Conservation (phyloP, 2,329 filamentous ascomycete species). For the Huntiella savannae region DNA sequence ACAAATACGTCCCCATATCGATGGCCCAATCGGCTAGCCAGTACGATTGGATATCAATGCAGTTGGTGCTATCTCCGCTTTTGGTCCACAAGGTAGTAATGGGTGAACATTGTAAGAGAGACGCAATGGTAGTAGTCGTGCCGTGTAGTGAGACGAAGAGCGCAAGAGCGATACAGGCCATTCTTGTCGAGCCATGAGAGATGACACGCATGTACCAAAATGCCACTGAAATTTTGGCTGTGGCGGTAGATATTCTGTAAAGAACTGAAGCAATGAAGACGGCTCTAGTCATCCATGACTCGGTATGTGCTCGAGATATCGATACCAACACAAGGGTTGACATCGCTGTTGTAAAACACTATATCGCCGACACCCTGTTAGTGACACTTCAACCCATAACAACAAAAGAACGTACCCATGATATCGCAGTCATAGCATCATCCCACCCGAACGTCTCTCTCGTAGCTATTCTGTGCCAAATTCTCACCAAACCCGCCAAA, state of each 20-base stretch:
- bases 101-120: neutral
- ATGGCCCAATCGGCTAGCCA: neutral
- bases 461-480: no score
- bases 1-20: neutral
- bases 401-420: no score
- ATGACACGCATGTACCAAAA: slow-evolving; percentile 1
- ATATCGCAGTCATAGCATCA: no score
- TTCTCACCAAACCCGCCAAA: no score
- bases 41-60: neutral
- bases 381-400: no score
- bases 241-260: neutral
- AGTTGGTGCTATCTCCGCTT: neutral
- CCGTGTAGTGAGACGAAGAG: neutral
- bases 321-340: no score
- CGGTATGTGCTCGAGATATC: no score
- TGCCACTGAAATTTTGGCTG: neutral
- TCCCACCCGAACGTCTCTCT: no score
- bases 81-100: neutral
- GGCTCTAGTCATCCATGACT: no score
- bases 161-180: neutral
- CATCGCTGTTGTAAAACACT: no score
- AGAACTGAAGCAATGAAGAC: neutral
- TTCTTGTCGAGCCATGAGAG: neutral
- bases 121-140: neutral
- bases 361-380: no score